Evolutionary conservation across 2,329 filamentous ascomycete species (phyloP), one percentile per base, ranked within the genome.

Genomic region (Penicillium aurantiogriseum): DNA sequence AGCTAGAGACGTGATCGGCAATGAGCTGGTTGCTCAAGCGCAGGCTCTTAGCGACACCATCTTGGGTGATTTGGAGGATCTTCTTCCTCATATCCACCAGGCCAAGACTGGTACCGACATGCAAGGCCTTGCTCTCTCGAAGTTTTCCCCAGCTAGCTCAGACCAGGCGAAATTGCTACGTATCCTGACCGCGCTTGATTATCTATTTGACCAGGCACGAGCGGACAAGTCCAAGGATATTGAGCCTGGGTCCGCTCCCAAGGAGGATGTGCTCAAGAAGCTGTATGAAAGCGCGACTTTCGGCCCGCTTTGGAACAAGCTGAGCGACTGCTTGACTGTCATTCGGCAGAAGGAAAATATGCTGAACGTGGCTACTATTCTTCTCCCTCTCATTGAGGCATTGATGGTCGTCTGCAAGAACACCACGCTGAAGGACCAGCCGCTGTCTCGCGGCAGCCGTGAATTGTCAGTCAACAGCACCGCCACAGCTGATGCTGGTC

Each of bases 391-490:
- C 31, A 97, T 99, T 60, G 94, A 99, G 75, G 91, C 92, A 6
- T 81, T 99, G 60, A 99, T 99, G 94, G 94, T 99, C 52, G 92
- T 99, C 29, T 99, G 95, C 83, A 99, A 97, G 81, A 97, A 97
- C 74, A 96, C 92, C 9, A 89, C 91, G 1, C 80, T 92, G 53
- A 88, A 87, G 69, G 90, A 94, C 59, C 78, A 85, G 27, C 76
- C 82, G 1, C 65, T 82, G 39, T 68, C 71, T 72, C 82, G 72
- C 56, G 75, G 72, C 38, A 77, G 74, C 61, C 89, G 89, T 70
- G 90, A 94, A 47, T 83, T 90, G 72, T 80, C 88, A 15, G 76
- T 92, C 38, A 86, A 89, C 23, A 95, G 89, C 66, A 19, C 23
- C 17, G 90, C 91, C 57, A 82, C 87, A 35, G 89, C 91, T 1